Evolutionary conservation across 495 filamentous ascomycete species (phyloP).

Genomic region (Penicillium arizonense): DNA sequence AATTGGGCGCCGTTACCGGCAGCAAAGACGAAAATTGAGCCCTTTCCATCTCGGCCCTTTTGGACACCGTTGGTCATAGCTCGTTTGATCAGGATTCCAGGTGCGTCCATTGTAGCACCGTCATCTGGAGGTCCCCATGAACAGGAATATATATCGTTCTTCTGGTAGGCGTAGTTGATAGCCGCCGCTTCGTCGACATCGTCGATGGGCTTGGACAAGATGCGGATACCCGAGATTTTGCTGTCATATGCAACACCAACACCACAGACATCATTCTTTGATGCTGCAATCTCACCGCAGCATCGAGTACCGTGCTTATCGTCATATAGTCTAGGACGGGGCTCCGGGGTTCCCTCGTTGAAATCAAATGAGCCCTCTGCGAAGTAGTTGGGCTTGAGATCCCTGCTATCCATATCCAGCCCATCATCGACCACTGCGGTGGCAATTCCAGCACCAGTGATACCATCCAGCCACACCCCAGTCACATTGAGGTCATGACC

Average conservation of each 20-base stretch:
- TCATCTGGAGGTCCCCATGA: slow-evolving; percentile 97
- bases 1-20: slow-evolving; percentile 87
- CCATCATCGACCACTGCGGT: slow-evolving; percentile 96
- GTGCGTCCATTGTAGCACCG: slow-evolving; percentile 88
- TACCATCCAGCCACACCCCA: slow-evolving; percentile 84
- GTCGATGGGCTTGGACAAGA: slow-evolving; percentile 83
- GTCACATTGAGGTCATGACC: slow-evolving; percentile 96
- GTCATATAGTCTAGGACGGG: slow-evolving; percentile 73
- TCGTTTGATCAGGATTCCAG: slow-evolving; percentile 79
- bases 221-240: slow-evolving; percentile 84
- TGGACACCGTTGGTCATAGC: slow-evolving; percentile 93
- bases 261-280: slow-evolving; percentile 89
- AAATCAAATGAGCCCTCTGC: slow-evolving; percentile 91
- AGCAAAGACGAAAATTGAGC: slow-evolving; percentile 96
- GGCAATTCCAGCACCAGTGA: slow-evolving; percentile 84
- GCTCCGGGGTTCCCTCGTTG: slow-evolving; percentile 78
- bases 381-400: slow-evolving; percentile 90
- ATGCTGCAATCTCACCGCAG: slow-evolving; percentile 90
- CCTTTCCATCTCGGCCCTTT: slow-evolving; percentile 75
- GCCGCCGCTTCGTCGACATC: slow-evolving; percentile 90
- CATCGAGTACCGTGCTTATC: slow-evolving; percentile 92
- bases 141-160: slow-evolving; percentile 97
- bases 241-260: slow-evolving; percentile 93
- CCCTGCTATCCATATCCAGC: slow-evolving; percentile 94
- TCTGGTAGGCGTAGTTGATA: slow-evolving; percentile 86